Evolutionary conservation across 768 basidiomycete species (phyloP), one percentile per base, ranked within the genome.

Genomic region (Lactifluus rugatus): DNA sequence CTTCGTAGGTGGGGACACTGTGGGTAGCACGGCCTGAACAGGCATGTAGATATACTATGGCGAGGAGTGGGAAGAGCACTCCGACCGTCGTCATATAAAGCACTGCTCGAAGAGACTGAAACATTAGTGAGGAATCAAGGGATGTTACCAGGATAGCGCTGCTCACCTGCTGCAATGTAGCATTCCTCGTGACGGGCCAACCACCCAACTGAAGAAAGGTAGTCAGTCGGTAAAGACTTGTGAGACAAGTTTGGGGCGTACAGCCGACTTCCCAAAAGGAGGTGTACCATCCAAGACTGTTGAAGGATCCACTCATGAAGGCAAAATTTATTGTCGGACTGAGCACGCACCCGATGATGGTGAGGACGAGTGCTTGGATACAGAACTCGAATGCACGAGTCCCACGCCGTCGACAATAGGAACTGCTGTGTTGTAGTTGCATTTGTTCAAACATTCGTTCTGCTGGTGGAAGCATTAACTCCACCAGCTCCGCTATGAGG

Each of bases 1-100:
- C 72, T 71, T 50, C 64, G 46, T 65, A 62, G 32, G 47, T 17
- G 17, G 65, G 65, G 34, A 65, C 54, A 26, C 60, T 62, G 26
- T 65, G 65, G 6, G 57, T 65, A 5, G 63, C 31, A 17, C 61
- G 56, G 39, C 52, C 47, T 21, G 52, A 55, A 52, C 65, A 65
- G 23, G 50, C 42, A 26, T 62, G 48, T 31, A 59, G 41, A 54
- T 58, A 56, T 17, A 60, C 21, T 17, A 34, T 11, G 3, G 48
- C 47, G 42, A 64, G 54, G 44, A 50, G 32, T 7, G 54, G 63
- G 39, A 62, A 55, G 31, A 58, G 49, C 10, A 26, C 23, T 28
- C 54, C 52, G 37, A 56, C 23, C 2, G 19, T 39, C 45, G 42
- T 19, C 49, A 62, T 48, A 44, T 64, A 64, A 21, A 52, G 23